These are phyloP conservation scores for Salvia hispanica DNA, from an alignment of 257 asterid genomes.

Conservation along the genomic window DNA sequence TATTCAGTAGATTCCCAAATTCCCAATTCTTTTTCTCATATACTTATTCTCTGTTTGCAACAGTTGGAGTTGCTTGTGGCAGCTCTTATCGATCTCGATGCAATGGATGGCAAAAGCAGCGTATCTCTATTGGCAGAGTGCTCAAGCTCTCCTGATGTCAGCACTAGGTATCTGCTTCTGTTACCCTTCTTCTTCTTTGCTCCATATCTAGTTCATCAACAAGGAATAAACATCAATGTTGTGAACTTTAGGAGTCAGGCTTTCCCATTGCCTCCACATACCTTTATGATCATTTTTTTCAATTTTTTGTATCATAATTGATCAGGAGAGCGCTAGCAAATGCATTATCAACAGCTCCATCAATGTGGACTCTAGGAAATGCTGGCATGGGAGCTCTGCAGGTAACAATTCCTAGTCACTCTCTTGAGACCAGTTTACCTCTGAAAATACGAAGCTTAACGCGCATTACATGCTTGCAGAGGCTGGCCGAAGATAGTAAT, in stretches of 20 bases:
- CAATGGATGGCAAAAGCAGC: constrained; percentile 95
- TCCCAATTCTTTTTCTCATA: constrained; percentile 6
- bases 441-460: not conserved
- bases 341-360: constrained; percentile 90
- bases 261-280: not conserved
- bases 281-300: not conserved
- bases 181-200: not conserved
- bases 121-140: constrained; percentile 83
- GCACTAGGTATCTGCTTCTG: constrained; percentile 62
- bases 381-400: constrained; percentile 99
- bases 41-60: constrained; percentile 35
- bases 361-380: constrained; percentile 97
- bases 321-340: constrained; percentile 90
- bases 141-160: constrained; percentile 88
- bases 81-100: constrained; percentile 90
- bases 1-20: not conserved
- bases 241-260: not conserved
- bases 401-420: constrained; percentile 40
- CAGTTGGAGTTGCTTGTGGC: constrained; percentile 90
- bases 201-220: not conserved
- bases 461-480: constrained; percentile 40
- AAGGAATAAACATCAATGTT: not conserved
- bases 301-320: constrained; percentile 11
- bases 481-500: constrained; percentile 84
- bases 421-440: not conserved